phyloP scores from a whole-genome alignment of 1,139 yeast genomes.

The Eremothecium gossypii region DNA sequence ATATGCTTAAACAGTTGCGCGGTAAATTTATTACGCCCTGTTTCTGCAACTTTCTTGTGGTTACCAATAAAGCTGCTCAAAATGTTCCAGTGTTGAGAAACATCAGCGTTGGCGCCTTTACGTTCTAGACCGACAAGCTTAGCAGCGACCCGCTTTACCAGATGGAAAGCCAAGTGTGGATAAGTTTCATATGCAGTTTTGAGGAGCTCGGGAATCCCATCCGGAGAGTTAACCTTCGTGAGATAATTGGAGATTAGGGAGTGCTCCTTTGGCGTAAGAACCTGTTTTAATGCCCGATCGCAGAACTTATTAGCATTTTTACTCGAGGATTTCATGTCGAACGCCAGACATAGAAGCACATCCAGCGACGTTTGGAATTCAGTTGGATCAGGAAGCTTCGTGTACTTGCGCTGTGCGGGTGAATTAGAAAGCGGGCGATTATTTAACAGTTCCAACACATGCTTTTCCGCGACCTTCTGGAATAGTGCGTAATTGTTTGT shows the following conservation, averaged over 20 bases:
- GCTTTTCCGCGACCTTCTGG: constrained; percentile 4
- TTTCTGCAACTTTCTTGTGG: constrained; percentile 15
- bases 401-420: neutral
- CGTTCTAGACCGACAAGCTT: constrained; percentile 5
- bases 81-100: constrained; percentile 13
- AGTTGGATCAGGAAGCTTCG: constrained; percentile 2
- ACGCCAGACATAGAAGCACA: constrained; percentile 20
- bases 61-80: constrained; percentile 19
- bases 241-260: constrained; percentile 9
- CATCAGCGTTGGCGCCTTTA: constrained; percentile 9
- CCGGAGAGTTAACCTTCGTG: constrained; percentile 12
- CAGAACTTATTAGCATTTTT: constrained; percentile 14
- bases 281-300: constrained; percentile 14
- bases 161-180: constrained; percentile 22
- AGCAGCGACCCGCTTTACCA: constrained; percentile 13
- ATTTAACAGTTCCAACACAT: constrained; percentile 9
- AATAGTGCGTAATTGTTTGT: constrained; percentile 16
- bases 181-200: constrained; percentile 21
- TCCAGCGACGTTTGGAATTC: constrained; percentile 19
- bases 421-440: constrained; percentile 3
- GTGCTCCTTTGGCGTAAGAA: constrained; percentile 13
- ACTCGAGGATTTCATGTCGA: constrained; percentile 8
- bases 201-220: constrained; percentile 11
- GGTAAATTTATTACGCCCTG: constrained; percentile 14
- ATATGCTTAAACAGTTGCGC: constrained; percentile 11